Percentiles rank a stretch among this genome's conserved stretches.
These are phyloP conservation scores for Wallacemonas sp. DNA, from an alignment of 208 protist species.

Conservation along the genomic window DNA sequence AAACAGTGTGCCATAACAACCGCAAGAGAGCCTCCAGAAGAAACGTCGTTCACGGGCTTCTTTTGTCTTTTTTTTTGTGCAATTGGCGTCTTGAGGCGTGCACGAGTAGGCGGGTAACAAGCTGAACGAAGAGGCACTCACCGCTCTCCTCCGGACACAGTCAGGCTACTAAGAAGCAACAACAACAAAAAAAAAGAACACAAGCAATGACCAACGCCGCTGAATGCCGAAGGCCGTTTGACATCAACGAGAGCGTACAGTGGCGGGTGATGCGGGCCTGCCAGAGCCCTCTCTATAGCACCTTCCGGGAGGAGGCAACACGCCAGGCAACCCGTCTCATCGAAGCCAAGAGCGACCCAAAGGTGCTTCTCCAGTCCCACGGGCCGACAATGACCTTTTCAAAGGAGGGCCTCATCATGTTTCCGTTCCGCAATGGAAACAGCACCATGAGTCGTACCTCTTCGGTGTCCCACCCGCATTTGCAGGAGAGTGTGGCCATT, in stretches of 20 bases:
- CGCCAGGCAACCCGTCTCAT: constrained; percentile 29
- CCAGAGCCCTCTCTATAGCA: constrained; percentile 54
- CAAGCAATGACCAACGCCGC: not conserved
- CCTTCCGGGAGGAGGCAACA: constrained; percentile 77
- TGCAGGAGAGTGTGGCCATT: constrained; percentile 37
- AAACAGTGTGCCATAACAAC: too few relatives aligned
- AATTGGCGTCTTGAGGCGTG: too few relatives aligned
- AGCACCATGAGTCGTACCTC: not conserved
- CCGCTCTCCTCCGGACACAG: too few relatives aligned
- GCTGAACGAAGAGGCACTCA: too few relatives aligned
- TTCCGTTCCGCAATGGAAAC: constrained; percentile 40
- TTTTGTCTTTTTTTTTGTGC: not conserved
- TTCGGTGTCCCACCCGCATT: not conserved
- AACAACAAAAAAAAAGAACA: not conserved
- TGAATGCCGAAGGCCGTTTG: constrained; percentile 17
- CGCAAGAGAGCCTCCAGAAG: too few relatives aligned
- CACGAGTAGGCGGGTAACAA: too few relatives aligned
- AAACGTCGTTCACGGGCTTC: too few relatives aligned
- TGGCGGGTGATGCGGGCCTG: constrained; percentile 46
- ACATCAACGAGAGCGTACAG: constrained; percentile 37
- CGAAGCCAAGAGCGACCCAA: constrained; percentile 21
- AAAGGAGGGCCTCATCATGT: constrained; percentile 41
- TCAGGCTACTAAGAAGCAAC: too few relatives aligned
- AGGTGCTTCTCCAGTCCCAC: constrained; percentile 4
- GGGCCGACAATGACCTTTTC: constrained; percentile 13